A percentile compares a stretch with the other conserved stretches of the same genome.
Evolutionary conservation across 306 rosid genomes (phyloP).

Genomic region (Cyamopsis tetragonoloba): DNA sequence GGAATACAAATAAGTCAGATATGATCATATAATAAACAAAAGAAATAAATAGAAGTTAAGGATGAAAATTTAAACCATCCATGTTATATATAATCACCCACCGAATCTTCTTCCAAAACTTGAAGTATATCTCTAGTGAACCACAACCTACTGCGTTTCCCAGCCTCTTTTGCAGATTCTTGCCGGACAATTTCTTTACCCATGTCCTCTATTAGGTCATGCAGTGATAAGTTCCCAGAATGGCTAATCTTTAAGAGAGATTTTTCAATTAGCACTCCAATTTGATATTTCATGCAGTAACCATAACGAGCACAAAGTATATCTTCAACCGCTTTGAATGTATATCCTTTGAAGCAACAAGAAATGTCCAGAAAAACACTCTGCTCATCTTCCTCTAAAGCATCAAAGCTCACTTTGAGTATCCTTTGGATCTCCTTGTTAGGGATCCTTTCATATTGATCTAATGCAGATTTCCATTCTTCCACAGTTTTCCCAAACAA

Average conservation of each 20-base stretch:
- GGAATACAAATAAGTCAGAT: neutral
- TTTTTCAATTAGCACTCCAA: conserved; percentile 3
- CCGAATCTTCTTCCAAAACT: conserved; percentile 10
- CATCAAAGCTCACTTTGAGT: conserved; percentile 14
- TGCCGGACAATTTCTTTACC: conserved; percentile 17
- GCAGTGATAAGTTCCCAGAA: neutral
- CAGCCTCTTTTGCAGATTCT: neutral
- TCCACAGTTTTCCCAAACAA: neutral
- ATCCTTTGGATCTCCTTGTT: neutral
- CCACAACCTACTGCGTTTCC: conserved; percentile 25
- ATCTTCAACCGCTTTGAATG: neutral
- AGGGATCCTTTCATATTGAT: neutral
- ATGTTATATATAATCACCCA: neutral
- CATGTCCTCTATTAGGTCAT: conserved; percentile 15
- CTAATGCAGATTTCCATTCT: conserved; percentile 15
- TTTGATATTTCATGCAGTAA: neutral
- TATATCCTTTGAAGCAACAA: conserved; percentile 7
- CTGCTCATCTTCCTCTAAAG: neutral
- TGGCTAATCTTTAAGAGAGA: conserved; percentile 10
- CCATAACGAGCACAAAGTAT: neutral
- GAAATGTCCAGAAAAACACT: conserved; percentile 13
- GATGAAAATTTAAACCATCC: neutral
- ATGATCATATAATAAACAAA: neutral
- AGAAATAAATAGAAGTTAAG: neutral
- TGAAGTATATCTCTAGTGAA: neutral